Percentiles rank a stretch among this genome's conserved stretches.
Conservation (phyloP, 139 green algal genomes). For the Auxenochlorella protothecoides region DNA sequence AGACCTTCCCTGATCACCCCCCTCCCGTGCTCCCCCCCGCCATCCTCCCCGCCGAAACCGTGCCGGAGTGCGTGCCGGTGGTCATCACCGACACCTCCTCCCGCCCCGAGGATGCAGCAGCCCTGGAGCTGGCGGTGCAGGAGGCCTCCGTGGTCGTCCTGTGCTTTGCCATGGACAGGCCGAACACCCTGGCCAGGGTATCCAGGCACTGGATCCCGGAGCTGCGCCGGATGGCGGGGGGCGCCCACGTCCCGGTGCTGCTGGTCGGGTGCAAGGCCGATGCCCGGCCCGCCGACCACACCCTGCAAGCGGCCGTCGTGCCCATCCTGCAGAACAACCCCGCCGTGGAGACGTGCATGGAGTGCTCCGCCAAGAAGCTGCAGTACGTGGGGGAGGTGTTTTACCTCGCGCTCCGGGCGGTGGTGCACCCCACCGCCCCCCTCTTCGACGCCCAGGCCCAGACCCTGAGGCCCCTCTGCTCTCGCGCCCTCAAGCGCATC, state of each 20-base stretch:
- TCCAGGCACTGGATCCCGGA: conserved; percentile 58
- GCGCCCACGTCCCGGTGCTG: conserved; percentile 44
- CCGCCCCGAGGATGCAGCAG: conserved; percentile 50
- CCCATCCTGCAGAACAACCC: conserved; percentile 48
- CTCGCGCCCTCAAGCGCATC: conserved; percentile 71
- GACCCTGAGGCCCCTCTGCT: conserved; percentile 48
- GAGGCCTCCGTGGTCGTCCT: conserved; percentile 68
- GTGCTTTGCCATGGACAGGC: conserved; percentile 41
- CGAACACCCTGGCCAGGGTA: conserved; percentile 44
- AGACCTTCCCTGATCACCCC: conserved; percentile 63
- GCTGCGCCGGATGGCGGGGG: conserved; percentile 30
- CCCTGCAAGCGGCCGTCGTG: conserved; percentile 40
- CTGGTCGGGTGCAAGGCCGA: conserved; percentile 67
- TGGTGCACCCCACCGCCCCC: conserved; percentile 78
- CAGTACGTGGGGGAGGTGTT: conserved; percentile 53
- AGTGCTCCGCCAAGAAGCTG: conserved; percentile 68
- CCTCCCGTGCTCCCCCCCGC: conserved; percentile 65
- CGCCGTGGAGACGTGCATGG: conserved; percentile 78
- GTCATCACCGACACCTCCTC: conserved; percentile 69
- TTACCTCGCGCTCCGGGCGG: conserved; percentile 67
- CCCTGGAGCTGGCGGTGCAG: conserved; percentile 37
- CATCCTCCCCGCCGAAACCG: conserved; percentile 50
- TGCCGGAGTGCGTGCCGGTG: conserved; percentile 57
- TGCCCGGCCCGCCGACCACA: conserved; percentile 41
- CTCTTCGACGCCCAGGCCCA: conserved; percentile 60